A percentile compares a stretch with the other conserved stretches of the same genome.
Conservation (phyloP, 2,329 filamentous ascomycete genomes). For the Boeremia lycopersici region DNA sequence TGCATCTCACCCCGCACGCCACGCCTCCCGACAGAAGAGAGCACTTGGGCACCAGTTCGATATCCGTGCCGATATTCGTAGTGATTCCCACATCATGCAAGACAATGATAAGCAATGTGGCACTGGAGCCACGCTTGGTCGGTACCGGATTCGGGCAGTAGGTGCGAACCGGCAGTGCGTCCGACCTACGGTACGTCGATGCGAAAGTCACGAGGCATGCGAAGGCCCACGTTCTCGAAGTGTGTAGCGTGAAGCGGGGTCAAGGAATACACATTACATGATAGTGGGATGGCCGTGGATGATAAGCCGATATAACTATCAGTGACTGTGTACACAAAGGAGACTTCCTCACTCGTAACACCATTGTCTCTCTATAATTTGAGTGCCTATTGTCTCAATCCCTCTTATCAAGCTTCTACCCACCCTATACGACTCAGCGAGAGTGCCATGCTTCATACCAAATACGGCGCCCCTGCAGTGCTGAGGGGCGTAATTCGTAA, state of each 20-base stretch:
- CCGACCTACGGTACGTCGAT: slow-evolving; percentile 24
- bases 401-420: neutral
- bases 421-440: neutral
- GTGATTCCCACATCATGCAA: slow-evolving; percentile 8
- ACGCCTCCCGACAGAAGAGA: slow-evolving; percentile 3
- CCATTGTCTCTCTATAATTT: neutral
- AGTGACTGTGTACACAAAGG: neutral
- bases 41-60: slow-evolving; percentile 1
- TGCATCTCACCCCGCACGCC: slow-evolving; percentile 15
- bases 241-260: slow-evolving; percentile 27
- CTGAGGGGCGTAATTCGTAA: slow-evolving; percentile 13
- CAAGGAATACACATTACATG: slow-evolving; percentile 14
- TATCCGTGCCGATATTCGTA: neutral
- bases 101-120: slow-evolving; percentile 5
- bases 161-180: slow-evolving; percentile 26
- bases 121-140: slow-evolving; percentile 6
- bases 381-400: neutral
- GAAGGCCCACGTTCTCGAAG: slow-evolving; percentile 24
- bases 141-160: slow-evolving; percentile 10
- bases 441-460: slow-evolving; percentile 8
- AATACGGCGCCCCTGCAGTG: slow-evolving; percentile 14
- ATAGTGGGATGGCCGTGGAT: slow-evolving; percentile 12
- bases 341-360: neutral
- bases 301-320: slow-evolving; percentile 26
- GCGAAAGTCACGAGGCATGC: slow-evolving; percentile 29